Base-by-base conservation (phyloP, 2,329 filamentous ascomycete species). In the Fusarium marasasianum region DNA sequence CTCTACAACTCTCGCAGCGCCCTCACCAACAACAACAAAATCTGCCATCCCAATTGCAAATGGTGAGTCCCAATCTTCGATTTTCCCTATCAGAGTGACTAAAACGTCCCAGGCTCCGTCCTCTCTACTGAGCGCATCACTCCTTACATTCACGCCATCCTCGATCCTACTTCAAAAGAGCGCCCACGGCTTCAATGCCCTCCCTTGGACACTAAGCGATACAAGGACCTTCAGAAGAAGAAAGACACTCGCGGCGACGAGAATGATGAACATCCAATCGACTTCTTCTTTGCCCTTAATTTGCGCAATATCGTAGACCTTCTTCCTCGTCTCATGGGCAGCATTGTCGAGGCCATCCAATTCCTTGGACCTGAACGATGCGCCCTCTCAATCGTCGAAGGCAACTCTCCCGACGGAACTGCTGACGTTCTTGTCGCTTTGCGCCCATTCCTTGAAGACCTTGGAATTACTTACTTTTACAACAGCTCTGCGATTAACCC, bases 261-360 rank as follows among this genome's bases (percentile, higher is more conserved):
- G 2, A 20, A n/a, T 3, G 24, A 41, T 10, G 14, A 29, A 4
- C 37, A 66, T 40, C 68, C 53, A 10, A 69, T 76, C 26, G 77
- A 79, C 20, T 88, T 86, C 77, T 87, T 87, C 77, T 88, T 90
- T 70, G 87, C 88, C 1, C 80, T 90, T n/a, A 83, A 90, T 72
- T 78, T 90, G n/a, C 83, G 85, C 43, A 78, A 90, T 59, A 82
- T 83, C 63, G 73, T 83, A 10, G 59, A 77, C 6, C 75, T 90
- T 3, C 83, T 90, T 14, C 86, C 88, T 6, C 84, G 86, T 3
- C 82, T 90, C 8, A 76, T 91, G 38, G 85, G 87, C 13, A 87
- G 85, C 48, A 81, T 90, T 37, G 73, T 90, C 47, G 85, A 89
- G 74, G 81, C 82, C 2, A 84, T 89, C 11, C 80, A 78, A 7